Evolutionary conservation across 441 rosid genomes (phyloP), one percentile per base, ranked within the genome.

Genomic region (Bocquillonia castaneifolia): DNA sequence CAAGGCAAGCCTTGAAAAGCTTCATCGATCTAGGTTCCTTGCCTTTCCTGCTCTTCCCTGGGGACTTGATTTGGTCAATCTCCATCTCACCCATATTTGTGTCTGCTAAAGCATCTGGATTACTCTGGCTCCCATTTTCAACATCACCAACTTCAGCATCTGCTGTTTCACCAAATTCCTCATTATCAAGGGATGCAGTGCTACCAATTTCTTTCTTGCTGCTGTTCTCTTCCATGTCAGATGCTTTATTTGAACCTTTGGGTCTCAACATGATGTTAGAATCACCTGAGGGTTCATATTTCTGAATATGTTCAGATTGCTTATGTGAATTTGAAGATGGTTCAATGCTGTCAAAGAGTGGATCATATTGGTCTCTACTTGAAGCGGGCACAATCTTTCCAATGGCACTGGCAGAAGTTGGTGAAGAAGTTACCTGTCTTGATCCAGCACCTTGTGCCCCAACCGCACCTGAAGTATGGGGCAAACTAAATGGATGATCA

Each of bases 271-370:
- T 68, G 54, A 64, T 68, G 26, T 80, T 81, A 60, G 85, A 79
- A 66, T 76, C 82, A 48, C 72, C 64, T 9, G 76, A 66, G 53
- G 83, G 71, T 77, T 81, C 92, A 73, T 64, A 69, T 67, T 81
- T 82, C 42, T 74, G 81, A 39, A 68, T 66, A 72, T 75, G 56
- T 70, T 78, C 82, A 59, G 60, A 59, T 71, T 81, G 81, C 64
- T 76, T 75, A 73, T 67, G 63, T 1, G 77, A 75, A 59, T 74
- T 81, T 66, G 86, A 74, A 15, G 77, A 71, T 63, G 92, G 91
- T 74, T 90, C 96, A 63, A 88, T 74, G 77, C 96, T 86, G 83
- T 93, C 98, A 42, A 90, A 78, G 51, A 90, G 82, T 5, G 98
- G 98, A 78, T 92, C 97, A 77, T 90, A 92, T 78, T 83, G 89